Evolutionary conservation across 768 basidiomycete species (phyloP).

Genomic region (Trametopsis cervina): DNA sequence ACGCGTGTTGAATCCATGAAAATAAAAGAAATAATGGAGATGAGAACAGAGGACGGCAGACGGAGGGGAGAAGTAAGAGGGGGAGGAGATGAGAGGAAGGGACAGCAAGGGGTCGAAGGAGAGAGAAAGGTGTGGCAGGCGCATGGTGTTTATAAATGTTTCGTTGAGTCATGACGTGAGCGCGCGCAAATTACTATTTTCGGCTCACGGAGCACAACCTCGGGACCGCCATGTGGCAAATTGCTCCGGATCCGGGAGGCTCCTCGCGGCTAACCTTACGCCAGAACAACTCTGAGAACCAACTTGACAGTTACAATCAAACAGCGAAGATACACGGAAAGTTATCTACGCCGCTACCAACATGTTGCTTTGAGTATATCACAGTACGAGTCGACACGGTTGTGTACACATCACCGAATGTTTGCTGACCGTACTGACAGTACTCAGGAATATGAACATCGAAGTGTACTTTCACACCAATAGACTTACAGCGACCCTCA

Average conservation of each 20-base stretch:
- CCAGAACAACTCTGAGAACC: neutral
- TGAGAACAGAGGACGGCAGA: neutral
- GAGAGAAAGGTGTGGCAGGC: slow-evolving; percentile 5
- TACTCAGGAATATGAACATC: no score
- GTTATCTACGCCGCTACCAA: no score
- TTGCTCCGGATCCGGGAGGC: neutral
- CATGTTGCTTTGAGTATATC: no score
- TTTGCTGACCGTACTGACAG: no score
- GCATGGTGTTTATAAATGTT: slow-evolving; percentile 8
- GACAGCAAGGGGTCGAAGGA: slow-evolving; percentile 1
- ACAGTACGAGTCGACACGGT: no score
- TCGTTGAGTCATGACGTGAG: slow-evolving; percentile 10
- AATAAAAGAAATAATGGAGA: neutral
- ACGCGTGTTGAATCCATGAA: neutral
- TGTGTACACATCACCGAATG: no score
- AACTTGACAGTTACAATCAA: neutral
- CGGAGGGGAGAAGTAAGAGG: neutral
- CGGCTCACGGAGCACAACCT: neutral
- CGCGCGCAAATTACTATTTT: neutral
- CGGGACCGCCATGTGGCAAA: slow-evolving; percentile 11
- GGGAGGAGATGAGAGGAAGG: neutral
- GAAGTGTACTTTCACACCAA: no score
- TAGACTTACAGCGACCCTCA: no score
- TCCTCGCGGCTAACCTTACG: neutral
- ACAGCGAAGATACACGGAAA: no score